Percentiles rank a stretch among this genome's conserved stretches.
These are phyloP conservation scores for Cenchrus americanus DNA, from an alignment of 176 grass and related monocot genomes.

Conservation along the genomic window DNA sequence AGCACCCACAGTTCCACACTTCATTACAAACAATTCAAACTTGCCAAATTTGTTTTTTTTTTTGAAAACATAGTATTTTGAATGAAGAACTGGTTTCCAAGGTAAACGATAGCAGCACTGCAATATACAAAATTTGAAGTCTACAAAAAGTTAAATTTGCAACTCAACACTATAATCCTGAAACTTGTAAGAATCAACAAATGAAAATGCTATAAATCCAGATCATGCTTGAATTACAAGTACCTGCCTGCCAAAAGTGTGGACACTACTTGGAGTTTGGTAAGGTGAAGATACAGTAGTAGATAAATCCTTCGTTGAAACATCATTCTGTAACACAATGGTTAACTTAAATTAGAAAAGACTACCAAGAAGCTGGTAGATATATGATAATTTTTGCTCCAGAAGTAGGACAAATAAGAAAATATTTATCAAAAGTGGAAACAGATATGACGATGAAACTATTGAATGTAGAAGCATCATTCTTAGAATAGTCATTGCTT, in stretches of 20 bases:
- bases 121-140: background rate
- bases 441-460: background rate
- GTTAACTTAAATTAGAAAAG: constrained; percentile 32
- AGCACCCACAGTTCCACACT: background rate
- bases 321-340: constrained; percentile 42
- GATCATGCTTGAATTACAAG: constrained; percentile 29
- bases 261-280: constrained; percentile 31
- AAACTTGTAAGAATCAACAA: constrained; percentile 17
- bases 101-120: background rate
- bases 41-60: background rate
- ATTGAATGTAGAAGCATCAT: background rate
- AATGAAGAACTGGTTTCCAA: background rate
- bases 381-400: background rate
- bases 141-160: background rate
- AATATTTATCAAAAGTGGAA: background rate
- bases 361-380: background rate
- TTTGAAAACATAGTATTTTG: background rate
- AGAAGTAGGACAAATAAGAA: background rate
- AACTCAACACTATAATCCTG: background rate
- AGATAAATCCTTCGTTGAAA: constrained; percentile 40
- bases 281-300: constrained; percentile 41
- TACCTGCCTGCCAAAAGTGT: constrained; percentile 63
- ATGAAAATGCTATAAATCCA: constrained; percentile 16
- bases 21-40: background rate
- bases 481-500: background rate